Percentiles rank a stretch among this genome's conserved stretches.
phyloP scores from a whole-genome alignment of 805 yeast genomes.

The Monosporozyma servazzii region DNA sequence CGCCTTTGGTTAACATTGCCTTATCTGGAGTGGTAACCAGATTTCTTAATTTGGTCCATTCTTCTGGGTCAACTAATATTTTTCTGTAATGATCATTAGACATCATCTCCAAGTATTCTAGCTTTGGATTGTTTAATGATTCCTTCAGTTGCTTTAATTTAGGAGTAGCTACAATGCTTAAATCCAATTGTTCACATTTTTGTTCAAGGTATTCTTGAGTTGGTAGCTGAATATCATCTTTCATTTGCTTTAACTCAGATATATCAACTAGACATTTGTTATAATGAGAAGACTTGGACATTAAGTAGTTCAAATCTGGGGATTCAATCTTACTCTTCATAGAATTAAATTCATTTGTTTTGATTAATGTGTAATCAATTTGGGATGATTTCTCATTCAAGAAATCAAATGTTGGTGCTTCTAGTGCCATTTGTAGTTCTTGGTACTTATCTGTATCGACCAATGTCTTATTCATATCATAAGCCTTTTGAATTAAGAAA shows the following conservation, averaged over 20 bases:
- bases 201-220: slow-evolving; percentile 11
- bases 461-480: neutral
- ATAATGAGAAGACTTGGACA: slow-evolving; percentile 1
- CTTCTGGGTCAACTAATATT: slow-evolving; percentile 13
- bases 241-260: neutral
- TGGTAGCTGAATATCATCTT: slow-evolving; percentile 4
- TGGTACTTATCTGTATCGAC: neutral
- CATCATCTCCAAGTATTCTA: slow-evolving; percentile 3
- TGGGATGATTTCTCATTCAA: neutral
- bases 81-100: neutral
- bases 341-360: neutral
- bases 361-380: neutral
- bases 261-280: slow-evolving; percentile 5
- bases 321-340: neutral
- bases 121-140: slow-evolving; percentile 3
- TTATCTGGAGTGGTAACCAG: slow-evolving; percentile 10
- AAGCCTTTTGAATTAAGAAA: slow-evolving; percentile 2
- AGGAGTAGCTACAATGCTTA: neutral
- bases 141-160: neutral
- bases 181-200: slow-evolving; percentile 7
- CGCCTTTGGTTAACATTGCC: slow-evolving; percentile 20
- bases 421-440: slow-evolving; percentile 1
- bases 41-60: neutral
- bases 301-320: slow-evolving; percentile 14
- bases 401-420: neutral